Evolutionary conservation across 2,329 filamentous ascomycete genomes (phyloP).

Genomic region (Penicillium freii): DNA sequence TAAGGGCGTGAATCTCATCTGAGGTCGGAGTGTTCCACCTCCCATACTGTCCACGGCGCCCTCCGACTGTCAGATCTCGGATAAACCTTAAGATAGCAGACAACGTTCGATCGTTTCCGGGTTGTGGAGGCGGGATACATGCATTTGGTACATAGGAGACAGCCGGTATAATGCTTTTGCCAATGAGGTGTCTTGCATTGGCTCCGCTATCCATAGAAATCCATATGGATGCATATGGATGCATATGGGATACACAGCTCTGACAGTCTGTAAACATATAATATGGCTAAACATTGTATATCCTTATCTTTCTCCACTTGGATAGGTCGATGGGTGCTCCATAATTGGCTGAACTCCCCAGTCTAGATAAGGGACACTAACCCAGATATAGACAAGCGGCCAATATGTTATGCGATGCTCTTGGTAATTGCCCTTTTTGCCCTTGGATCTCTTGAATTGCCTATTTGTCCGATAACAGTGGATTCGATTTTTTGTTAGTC

Average conservation of each 20-base stretch:
- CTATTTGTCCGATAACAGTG: neutral
- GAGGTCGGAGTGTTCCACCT: constrained; percentile 8
- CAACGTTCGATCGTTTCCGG: neutral
- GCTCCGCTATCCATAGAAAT: neutral
- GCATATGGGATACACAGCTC: neutral
- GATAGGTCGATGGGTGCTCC: neutral
- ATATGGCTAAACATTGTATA: neutral
- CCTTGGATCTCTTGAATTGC: too few relatives aligned
- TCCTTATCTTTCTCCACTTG: constrained; percentile 10
- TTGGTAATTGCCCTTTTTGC: constrained; percentile 12
- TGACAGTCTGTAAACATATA: neutral
- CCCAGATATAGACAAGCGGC: neutral
- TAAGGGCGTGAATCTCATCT: neutral
- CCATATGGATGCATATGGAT: too few relatives aligned
- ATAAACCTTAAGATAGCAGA: constrained; percentile 8
- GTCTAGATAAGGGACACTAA: constrained; percentile 3
- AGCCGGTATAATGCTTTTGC: neutral
- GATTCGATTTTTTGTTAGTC: neutral
- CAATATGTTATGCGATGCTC: constrained; percentile 15
- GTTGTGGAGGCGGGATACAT: neutral
- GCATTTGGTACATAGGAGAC: neutral
- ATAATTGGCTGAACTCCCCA: neutral
- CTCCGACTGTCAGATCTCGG: constrained; percentile 6
- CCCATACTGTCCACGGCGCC: neutral
- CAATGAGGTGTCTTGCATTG: neutral